These are phyloP conservation scores for Lentinula guzmanii DNA, from an alignment of 768 basidiomycete genomes.

Conservation along the genomic window DNA sequence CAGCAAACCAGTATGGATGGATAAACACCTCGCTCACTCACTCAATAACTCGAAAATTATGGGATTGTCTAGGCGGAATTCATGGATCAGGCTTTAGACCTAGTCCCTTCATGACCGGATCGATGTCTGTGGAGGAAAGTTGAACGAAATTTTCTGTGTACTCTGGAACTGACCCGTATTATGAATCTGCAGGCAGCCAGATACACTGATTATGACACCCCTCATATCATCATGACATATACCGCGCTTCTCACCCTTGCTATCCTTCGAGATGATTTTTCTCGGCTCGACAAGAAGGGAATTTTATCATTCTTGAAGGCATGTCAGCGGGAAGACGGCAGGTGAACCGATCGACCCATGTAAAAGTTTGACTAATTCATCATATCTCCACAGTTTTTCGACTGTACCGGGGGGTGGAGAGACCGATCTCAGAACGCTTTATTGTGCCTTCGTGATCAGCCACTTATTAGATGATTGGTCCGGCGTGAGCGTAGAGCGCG, in stretches of 20 bases:
- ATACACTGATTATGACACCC: conserved; percentile 53
- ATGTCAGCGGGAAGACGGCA: conserved; percentile 80
- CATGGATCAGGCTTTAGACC: conserved; percentile 70
- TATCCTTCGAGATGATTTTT: conserved; percentile 83
- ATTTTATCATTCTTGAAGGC: conserved; percentile 59
- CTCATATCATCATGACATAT: conserved; percentile 92
- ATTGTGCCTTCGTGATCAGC: conserved; percentile 83
- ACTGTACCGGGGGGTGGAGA: conserved; percentile 64
- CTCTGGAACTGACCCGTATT: neutral
- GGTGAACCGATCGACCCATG: conserved; percentile 39
- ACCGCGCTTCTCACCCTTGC: conserved; percentile 80
- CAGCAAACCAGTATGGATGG: conserved; percentile 59
- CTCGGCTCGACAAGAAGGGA: conserved; percentile 60
- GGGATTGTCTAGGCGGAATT: conserved; percentile 36
- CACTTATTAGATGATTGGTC: conserved; percentile 78
- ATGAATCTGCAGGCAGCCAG: neutral
- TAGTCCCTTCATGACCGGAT: conserved; percentile 59
- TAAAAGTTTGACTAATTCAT: neutral
- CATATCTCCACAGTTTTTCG: conserved; percentile 48
- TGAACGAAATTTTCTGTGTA: neutral
- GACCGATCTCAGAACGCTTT: conserved; percentile 76
- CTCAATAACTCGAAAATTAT: neutral
- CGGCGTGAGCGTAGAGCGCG: conserved; percentile 54
- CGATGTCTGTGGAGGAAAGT: conserved; percentile 16
- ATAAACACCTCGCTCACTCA: conserved; percentile 7